phyloP scores from a whole-genome alignment of 2,329 filamentous ascomycete genomes.

The Pseudogymnoascus sp. region DNA sequence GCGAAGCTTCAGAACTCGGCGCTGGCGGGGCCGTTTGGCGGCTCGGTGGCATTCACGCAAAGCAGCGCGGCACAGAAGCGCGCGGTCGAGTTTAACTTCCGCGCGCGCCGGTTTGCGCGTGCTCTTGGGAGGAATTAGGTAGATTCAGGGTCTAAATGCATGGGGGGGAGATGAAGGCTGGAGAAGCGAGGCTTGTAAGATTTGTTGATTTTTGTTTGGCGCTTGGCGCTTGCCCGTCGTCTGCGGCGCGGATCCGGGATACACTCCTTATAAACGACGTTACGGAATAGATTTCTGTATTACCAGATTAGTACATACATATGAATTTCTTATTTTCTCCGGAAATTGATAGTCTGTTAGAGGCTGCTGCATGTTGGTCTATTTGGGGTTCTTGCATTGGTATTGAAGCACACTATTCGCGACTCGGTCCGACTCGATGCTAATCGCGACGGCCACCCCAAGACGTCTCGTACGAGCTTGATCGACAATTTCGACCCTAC shows the following conservation, averaged over 20 bases:
- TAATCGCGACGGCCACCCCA: neutral
- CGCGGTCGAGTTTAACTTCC: slow-evolving; percentile 45
- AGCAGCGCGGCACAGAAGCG: slow-evolving; percentile 49
- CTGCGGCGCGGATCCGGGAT: neutral
- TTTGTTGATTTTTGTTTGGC: neutral
- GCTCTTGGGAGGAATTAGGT: slow-evolving; percentile 1
- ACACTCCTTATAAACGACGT: neutral
- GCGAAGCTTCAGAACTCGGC: slow-evolving; percentile 56
- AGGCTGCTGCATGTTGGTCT: neutral
- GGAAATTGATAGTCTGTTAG: neutral
- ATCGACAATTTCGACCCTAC: neutral
- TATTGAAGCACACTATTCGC: neutral
- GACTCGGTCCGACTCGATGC: neutral
- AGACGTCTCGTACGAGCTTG: neutral
- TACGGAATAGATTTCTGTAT: slow-evolving; percentile 1
- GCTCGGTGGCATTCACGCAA: slow-evolving; percentile 58
- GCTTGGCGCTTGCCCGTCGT: neutral
- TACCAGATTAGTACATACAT: neutral
- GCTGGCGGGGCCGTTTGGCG: slow-evolving; percentile 57
- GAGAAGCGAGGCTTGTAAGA: neutral
- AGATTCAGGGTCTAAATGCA: neutral
- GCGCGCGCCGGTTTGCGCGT: slow-evolving; percentile 29
- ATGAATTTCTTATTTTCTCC: neutral
- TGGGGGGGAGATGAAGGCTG: neutral
- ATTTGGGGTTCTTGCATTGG: neutral